phyloP scores from a whole-genome alignment of 805 yeast genomes.

The Saccharomycopsis fermentans region DNA sequence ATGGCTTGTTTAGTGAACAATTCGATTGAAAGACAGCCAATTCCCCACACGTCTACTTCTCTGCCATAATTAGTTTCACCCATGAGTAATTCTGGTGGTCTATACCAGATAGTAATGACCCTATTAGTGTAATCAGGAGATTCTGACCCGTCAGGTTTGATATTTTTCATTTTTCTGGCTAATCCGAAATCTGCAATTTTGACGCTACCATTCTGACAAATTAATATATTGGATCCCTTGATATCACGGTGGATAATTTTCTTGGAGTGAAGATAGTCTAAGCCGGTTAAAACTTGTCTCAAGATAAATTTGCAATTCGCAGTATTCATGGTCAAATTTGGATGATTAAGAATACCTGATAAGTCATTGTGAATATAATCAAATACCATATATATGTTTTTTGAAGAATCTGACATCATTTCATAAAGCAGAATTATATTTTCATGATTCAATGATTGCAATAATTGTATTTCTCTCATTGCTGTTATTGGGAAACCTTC shows the following conservation, averaged over 20 bases:
- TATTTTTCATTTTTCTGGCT: constrained; percentile 63
- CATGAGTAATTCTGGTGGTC: constrained; percentile 88
- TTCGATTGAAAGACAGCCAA: constrained; percentile 85
- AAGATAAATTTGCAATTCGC: constrained; percentile 60
- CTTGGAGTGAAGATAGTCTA: constrained; percentile 57
- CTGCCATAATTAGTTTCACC: constrained; percentile 87
- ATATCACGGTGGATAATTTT: constrained; percentile 72
- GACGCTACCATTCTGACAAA: constrained; percentile 50
- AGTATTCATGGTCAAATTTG: constrained; percentile 48
- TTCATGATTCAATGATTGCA: constrained; percentile 73
- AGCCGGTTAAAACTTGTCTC: constrained; percentile 56
- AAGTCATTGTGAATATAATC: constrained; percentile 92
- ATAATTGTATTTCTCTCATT: constrained; percentile 75
- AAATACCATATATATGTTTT: constrained; percentile 75
- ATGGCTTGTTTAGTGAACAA: constrained; percentile 63
- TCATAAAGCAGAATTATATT: constrained; percentile 77
- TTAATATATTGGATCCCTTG: constrained; percentile 67
- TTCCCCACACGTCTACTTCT: constrained; percentile 95
- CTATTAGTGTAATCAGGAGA: constrained; percentile 84
- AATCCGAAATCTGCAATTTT: constrained; percentile 78
- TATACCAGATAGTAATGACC: constrained; percentile 93
- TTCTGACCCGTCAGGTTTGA: constrained; percentile 31
- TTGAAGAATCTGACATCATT: constrained; percentile 68
- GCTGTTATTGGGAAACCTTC: constrained; percentile 98
- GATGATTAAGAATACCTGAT: constrained; percentile 76